A percentile compares a stretch with the other conserved stretches of the same genome.
These are phyloP conservation scores for Acanthamoeba rhysodes DNA, from an alignment of 208 protist species.

Conservation along the genomic window DNA sequence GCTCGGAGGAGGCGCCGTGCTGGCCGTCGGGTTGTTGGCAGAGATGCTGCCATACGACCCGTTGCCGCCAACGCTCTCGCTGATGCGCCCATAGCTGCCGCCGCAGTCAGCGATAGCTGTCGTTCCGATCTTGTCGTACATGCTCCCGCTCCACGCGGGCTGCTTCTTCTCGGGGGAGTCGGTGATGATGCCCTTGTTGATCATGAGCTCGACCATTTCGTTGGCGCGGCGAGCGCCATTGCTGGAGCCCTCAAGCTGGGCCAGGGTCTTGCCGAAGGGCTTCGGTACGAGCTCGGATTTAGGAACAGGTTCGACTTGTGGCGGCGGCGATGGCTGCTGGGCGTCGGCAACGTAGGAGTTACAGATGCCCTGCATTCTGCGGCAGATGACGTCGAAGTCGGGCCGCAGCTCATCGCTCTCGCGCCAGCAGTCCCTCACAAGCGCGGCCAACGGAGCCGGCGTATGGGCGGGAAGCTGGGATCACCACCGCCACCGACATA, in stretches of 20 bases:
- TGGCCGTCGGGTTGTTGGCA: too few relatives aligned
- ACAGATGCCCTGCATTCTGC: conserved; percentile 14
- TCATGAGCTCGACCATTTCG: conserved; percentile 5
- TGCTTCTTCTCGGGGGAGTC: neutral
- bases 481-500: neutral
- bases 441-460: neutral
- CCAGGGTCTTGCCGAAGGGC: conserved; percentile 36
- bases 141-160: neutral
- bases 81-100: neutral
- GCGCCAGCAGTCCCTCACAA: conserved; percentile 28
- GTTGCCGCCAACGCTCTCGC: neutral
- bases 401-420: conserved; percentile 13
- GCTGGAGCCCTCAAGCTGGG: neutral
- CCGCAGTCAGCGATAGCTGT: neutral
- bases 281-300: neutral
- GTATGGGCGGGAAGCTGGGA: conserved; percentile 1
- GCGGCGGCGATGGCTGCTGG: neutral
- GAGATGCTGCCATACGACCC: neutral
- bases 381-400: conserved; percentile 38
- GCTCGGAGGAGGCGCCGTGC: too few relatives aligned
- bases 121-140: conserved; percentile 2
- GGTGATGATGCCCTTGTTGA: conserved; percentile 22
- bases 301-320: neutral
- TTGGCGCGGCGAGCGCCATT: neutral
- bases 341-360: neutral